Evolutionary conservation across 2,329 filamentous ascomycete species (phyloP).

Genomic region (Calonectria pteridis): DNA sequence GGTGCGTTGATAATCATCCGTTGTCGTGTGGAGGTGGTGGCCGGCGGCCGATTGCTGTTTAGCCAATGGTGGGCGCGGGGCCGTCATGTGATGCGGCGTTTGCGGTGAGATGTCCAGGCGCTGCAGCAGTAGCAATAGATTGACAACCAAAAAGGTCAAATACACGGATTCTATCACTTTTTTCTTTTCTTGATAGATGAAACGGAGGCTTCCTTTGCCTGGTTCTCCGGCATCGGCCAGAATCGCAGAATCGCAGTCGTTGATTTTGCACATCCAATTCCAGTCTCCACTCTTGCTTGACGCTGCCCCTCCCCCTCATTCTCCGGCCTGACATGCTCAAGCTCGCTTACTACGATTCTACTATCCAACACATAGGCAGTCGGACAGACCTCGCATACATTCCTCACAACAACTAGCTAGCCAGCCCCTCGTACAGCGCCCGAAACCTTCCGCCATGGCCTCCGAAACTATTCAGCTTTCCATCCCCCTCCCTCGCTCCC

Average conservation of each 20-base stretch:
- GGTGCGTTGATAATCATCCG: slow-evolving; percentile 27
- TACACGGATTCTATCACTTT: not conserved
- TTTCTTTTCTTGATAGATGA: not conserved
- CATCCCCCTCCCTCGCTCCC: slow-evolving; percentile 69
- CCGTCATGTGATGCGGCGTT: slow-evolving; percentile 39
- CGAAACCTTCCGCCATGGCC: slow-evolving; percentile 36
- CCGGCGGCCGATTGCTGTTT: slow-evolving; percentile 12
- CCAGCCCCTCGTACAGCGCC: not conserved
- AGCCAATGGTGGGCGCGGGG: slow-evolving; percentile 19
- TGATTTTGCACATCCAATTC: not conserved
- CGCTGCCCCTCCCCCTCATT: slow-evolving; percentile 11
- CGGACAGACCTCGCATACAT: not conserved
- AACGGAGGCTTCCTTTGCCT: not conserved
- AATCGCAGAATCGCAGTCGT: not conserved
- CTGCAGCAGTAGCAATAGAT: not conserved
- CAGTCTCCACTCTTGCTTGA: slow-evolving; percentile 5
- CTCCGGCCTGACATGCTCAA: not conserved
- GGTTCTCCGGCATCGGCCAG: not conserved
- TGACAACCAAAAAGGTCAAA: not conserved
- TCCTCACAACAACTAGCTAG: not conserved
- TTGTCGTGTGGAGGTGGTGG: slow-evolving; percentile 26
- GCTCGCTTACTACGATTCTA: not conserved
- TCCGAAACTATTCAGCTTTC: slow-evolving; percentile 60
- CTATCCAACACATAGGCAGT: not conserved
- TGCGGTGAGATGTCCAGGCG: not conserved